A percentile compares a stretch with the other conserved stretches of the same genome.
Evolutionary conservation across 106 monocot species (phyloP).

Genomic region (Apostasia shenzhenica): DNA sequence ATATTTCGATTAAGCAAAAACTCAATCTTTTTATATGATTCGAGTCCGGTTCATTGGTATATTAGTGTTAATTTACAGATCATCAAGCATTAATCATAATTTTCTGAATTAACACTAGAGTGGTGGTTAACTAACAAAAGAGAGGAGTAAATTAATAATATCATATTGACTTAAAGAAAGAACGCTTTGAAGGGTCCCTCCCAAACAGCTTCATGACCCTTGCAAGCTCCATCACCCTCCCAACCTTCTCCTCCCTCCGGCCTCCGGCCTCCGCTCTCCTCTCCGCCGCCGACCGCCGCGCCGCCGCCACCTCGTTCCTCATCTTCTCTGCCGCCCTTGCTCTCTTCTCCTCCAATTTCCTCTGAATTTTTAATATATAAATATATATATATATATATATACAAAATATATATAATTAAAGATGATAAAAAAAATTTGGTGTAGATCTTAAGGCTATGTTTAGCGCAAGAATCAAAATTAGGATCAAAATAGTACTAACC

Average conservation of each 20-base stretch:
- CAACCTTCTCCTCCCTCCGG: slow-evolving; percentile 66
- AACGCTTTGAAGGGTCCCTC: slow-evolving; percentile 63
- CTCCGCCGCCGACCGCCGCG: slow-evolving; percentile 65
- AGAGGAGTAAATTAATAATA: too few relatives aligned
- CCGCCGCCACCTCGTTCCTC: slow-evolving; percentile 64
- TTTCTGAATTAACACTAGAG: too few relatives aligned
- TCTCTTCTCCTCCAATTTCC: slow-evolving; percentile 74
- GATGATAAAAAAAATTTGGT: too few relatives aligned
- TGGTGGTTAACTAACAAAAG: too few relatives aligned
- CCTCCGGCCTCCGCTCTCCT: slow-evolving; percentile 77
- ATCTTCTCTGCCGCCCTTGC: slow-evolving; percentile 75
- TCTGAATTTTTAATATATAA: slow-evolving; percentile 23
- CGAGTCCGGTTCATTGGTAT: too few relatives aligned
- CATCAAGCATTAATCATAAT: too few relatives aligned
- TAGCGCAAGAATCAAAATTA: too few relatives aligned
- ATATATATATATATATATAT: neutral
- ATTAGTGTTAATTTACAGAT: too few relatives aligned
- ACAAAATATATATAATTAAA: neutral
- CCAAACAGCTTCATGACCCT: slow-evolving; percentile 64
- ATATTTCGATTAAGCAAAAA: too few relatives aligned
- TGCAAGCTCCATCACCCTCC: slow-evolving; percentile 47
- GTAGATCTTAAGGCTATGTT: too few relatives aligned
- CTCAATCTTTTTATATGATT: too few relatives aligned
- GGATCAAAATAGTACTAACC: too few relatives aligned
- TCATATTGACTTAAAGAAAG: slow-evolving; percentile 32